These are phyloP conservation scores for Phanerodontia chrysosporium DNA, from an alignment of 768 basidiomycete genomes.

Conservation along the genomic window DNA sequence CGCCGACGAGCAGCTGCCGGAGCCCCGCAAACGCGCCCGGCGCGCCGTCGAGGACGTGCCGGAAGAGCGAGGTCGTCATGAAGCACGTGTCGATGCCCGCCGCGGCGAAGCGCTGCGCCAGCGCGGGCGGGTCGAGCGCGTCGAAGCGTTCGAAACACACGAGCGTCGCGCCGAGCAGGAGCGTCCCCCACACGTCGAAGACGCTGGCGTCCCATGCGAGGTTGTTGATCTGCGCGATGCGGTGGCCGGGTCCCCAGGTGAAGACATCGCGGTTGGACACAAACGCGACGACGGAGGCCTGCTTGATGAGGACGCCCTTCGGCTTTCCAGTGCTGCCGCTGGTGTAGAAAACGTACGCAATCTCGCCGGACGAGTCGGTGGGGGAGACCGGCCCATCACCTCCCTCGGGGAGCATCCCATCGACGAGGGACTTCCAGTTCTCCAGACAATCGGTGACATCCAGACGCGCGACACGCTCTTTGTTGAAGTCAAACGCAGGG, in stretches of 20 bases:
- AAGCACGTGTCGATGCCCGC: background rate
- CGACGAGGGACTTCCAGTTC: background rate
- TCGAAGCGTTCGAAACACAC: background rate
- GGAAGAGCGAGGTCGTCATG: background rate
- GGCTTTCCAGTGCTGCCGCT: background rate
- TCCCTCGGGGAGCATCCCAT: background rate
- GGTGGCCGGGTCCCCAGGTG: background rate
- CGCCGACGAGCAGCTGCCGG: background rate
- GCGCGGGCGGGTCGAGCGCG: background rate
- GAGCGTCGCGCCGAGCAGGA: background rate
- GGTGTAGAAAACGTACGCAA: background rate
- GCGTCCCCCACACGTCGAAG: background rate
- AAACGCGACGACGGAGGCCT: background rate
- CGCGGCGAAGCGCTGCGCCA: background rate
- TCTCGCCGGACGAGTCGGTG: background rate
- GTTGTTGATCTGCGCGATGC: background rate
- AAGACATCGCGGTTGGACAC: background rate
- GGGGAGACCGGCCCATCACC: background rate
- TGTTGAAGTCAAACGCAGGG: background rate
- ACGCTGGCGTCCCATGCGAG: background rate
- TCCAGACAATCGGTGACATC: background rate
- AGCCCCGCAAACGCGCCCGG: background rate
- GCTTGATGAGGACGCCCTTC: background rate
- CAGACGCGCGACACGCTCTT: background rate
- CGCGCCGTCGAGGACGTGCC: background rate